Base-by-base conservation (phyloP, 208 protist genomes). In the Jaenimonas drosophilae region DNA sequence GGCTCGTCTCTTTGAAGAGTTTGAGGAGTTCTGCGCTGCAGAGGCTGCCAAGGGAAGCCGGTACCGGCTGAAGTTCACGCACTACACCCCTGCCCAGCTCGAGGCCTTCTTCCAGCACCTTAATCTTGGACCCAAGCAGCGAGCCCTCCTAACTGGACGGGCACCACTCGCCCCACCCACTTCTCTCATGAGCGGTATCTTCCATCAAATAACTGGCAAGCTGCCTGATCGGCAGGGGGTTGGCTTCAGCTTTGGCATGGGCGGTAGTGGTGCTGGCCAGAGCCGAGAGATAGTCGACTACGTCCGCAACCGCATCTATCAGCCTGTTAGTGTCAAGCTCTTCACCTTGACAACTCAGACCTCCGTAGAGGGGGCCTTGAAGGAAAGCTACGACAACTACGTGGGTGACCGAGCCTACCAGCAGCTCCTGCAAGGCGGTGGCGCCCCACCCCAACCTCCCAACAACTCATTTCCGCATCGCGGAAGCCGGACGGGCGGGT, bases 281-380 rank as follows among this genome's bases (percentile, higher is more conserved):
- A 28, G 19, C 26, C 23, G 12, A 28, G 17, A 17, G 7, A 7
- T 4, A 27, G 16, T 11, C 28, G 28, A 45, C 63, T 5, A 33
- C 29, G 16, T 17, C n/a, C 1, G 12, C 7, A 4, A 26, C 9
- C 12, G 26, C 24, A 33, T 34, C 16, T 30, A 48, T 4, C 17
- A 45, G 34, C 52, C 53, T 2, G 76, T 73, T 4, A 78, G 78
- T 11, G 78, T 92, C 23, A 92, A 92, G 52, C 64, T 92, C 16
- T 92, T 88, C 62, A 88, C 83, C 14, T 74, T 92, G 26, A 92
- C 83, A 0, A 76, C 76, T 7, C 54, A 73, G 37, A 43, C 31
- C 14, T 64, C 69, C 12, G 46, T 88, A 17, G 43, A 72, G 7
- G 64, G 51, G 4, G 83, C 83, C 7, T 47, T 92, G 34, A 43